Conservation (phyloP, 768 basidiomycete genomes). For the Podaxis pistillaris region DNA sequence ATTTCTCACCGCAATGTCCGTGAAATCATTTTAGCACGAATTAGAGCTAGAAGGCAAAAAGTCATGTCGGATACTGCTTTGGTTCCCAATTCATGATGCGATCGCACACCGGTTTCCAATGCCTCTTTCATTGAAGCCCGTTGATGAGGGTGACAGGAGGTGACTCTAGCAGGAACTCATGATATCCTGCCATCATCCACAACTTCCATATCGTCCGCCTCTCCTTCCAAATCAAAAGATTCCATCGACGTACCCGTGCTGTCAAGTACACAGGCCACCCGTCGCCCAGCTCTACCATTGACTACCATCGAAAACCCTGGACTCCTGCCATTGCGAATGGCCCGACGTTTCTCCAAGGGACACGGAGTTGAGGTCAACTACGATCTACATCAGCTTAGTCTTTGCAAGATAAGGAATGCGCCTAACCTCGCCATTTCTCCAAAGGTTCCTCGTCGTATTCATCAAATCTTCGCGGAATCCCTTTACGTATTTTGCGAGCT, state of each 20-base stretch:
- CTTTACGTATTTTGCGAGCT: slow-evolving; percentile 49
- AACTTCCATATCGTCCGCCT: slow-evolving; percentile 51
- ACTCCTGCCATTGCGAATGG: slow-evolving; percentile 48
- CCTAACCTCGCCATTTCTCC: slow-evolving; percentile 66
- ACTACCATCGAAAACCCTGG: slow-evolving; percentile 62
- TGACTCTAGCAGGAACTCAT: slow-evolving; percentile 16
- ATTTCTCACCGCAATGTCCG: slow-evolving; percentile 46
- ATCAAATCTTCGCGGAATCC: slow-evolving; percentile 67
- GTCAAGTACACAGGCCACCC: slow-evolving; percentile 76
- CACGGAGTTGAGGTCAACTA: slow-evolving; percentile 50
- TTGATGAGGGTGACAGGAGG: slow-evolving; percentile 20
- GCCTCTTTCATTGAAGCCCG: slow-evolving; percentile 26
- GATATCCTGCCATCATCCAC: slow-evolving; percentile 30
- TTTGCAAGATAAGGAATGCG: slow-evolving; percentile 21
- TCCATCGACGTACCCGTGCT: slow-evolving; percentile 61
- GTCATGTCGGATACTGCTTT: slow-evolving; percentile 32
- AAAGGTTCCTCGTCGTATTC: slow-evolving; percentile 48
- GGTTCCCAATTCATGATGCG: slow-evolving; percentile 22
- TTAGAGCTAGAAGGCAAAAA: slow-evolving; percentile 39
- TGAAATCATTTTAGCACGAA: slow-evolving; percentile 32
- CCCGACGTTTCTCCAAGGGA: slow-evolving; percentile 57
- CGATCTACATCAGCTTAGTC: slow-evolving; percentile 28
- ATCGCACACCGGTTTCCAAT: slow-evolving; percentile 25
- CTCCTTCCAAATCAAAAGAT: slow-evolving; percentile 76
- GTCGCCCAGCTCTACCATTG: slow-evolving; percentile 72